Conservation (phyloP, 2,329 filamentous ascomycete species). For the Penicillium glabrum region DNA sequence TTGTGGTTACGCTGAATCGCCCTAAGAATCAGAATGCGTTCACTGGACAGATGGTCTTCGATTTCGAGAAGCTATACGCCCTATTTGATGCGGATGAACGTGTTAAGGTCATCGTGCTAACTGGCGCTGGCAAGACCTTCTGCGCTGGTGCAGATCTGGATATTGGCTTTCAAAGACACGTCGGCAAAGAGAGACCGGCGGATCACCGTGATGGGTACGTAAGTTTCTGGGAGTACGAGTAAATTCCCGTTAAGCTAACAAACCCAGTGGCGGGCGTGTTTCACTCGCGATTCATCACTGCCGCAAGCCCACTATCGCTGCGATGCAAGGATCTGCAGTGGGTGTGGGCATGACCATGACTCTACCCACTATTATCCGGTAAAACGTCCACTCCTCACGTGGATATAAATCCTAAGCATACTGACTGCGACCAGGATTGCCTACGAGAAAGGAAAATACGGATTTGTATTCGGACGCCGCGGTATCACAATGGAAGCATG, state of each 20-base stretch:
- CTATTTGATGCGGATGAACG: constrained; percentile 54
- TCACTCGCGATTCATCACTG: constrained; percentile 57
- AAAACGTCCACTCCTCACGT: neutral
- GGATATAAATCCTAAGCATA: neutral
- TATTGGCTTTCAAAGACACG: constrained; percentile 48
- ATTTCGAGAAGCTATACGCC: constrained; percentile 39
- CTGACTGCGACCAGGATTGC: constrained; percentile 45
- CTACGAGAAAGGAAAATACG: constrained; percentile 62
- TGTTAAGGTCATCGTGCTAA: constrained; percentile 57
- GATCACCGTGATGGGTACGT: constrained; percentile 57
- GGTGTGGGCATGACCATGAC: constrained; percentile 62
- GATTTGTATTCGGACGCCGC: constrained; percentile 71
- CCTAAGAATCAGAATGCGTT: constrained; percentile 61
- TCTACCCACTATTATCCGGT: constrained; percentile 55
- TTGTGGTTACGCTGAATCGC: constrained; percentile 54
- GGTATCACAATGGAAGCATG: constrained; percentile 73
- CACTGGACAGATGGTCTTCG: constrained; percentile 51
- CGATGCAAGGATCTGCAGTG: constrained; percentile 57
- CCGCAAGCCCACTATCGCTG: constrained; percentile 57
- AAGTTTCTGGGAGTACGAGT: neutral
- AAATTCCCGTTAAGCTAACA: neutral
- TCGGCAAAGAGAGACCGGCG: constrained; percentile 36
- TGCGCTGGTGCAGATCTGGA: constrained; percentile 60
- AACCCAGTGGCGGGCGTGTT: constrained; percentile 27
- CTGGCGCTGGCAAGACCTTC: constrained; percentile 46